Evolutionary conservation across 768 basidiomycete species (phyloP).

Genomic region (Russula lepida): DNA sequence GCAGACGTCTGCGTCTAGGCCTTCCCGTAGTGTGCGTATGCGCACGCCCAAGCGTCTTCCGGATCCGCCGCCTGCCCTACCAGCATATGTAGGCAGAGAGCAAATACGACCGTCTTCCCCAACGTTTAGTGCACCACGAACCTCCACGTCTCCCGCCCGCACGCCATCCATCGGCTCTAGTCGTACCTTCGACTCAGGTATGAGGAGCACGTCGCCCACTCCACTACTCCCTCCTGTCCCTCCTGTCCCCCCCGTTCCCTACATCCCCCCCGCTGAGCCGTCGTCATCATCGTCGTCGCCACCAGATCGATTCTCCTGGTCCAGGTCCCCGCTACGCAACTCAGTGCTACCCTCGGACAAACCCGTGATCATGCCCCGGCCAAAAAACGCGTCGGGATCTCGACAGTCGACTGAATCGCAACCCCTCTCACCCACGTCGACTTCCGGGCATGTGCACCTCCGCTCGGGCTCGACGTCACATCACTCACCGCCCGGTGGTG

Average conservation of each 20-base stretch:
- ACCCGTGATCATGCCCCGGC: slow-evolving; percentile 14
- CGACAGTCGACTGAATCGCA: background rate
- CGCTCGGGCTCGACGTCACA: slow-evolving; percentile 30
- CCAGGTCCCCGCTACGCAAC: background rate
- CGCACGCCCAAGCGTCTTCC: background rate
- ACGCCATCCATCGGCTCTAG: background rate
- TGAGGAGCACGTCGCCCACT: background rate
- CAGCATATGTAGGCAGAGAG: background rate
- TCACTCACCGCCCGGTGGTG: too few relatives aligned
- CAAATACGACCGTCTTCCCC: background rate
- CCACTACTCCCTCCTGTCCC: background rate
- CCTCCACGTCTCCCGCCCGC: background rate
- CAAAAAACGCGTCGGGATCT: background rate
- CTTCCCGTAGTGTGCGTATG: background rate
- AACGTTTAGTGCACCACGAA: background rate
- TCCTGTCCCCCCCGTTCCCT: background rate
- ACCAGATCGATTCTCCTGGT: background rate
- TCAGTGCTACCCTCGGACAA: slow-evolving; percentile 8
- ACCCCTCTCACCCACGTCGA: background rate
- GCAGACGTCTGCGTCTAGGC: background rate
- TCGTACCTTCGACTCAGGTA: background rate
- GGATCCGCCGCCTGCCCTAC: background rate
- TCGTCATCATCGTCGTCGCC: background rate
- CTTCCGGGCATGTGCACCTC: slow-evolving; percentile 24
- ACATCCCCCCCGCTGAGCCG: background rate